These are phyloP conservation scores for Colletotrichum sp. DNA, from an alignment of 2,329 filamentous ascomycete genomes.

Conservation along the genomic window DNA sequence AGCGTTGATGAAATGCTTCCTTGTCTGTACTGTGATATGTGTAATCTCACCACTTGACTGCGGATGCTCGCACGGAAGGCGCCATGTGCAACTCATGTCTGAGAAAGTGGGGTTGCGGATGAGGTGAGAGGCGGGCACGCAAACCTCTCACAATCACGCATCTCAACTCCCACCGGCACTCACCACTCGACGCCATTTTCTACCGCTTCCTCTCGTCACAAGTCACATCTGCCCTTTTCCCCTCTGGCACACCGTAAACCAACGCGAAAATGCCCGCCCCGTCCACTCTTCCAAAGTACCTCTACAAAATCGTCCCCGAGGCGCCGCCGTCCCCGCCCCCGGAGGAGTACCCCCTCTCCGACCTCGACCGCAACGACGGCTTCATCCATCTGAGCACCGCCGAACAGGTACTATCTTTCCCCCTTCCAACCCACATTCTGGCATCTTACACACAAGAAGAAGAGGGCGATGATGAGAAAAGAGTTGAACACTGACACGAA, in stretches of 20 bases:
- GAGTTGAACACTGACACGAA: background rate
- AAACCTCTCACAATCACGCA: background rate
- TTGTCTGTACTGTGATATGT: background rate
- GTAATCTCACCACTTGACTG: background rate
- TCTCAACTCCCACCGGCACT: background rate
- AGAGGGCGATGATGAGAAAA: background rate
- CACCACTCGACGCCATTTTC: background rate
- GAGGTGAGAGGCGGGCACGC: background rate
- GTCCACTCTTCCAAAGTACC: slow-evolving; percentile 42
- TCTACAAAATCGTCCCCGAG: slow-evolving; percentile 66
- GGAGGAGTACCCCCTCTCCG: slow-evolving; percentile 58
- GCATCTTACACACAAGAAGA: background rate
- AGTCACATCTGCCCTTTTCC: background rate
- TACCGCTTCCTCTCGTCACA: background rate
- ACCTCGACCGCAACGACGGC: slow-evolving; percentile 63
- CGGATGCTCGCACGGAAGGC: background rate
- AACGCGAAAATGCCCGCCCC: slow-evolving; percentile 11
- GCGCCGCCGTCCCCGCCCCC: slow-evolving; percentile 60
- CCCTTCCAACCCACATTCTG: background rate
- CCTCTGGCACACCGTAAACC: background rate
- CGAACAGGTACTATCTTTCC: slow-evolving; percentile 45
- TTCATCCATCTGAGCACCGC: slow-evolving; percentile 67
- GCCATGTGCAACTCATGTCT: background rate
- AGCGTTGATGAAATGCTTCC: background rate
- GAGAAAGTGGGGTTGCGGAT: background rate